A percentile compares a stretch with the other conserved stretches of the same genome.
Evolutionary conservation across 1,139 yeast species (phyloP).

Genomic region (Debaryomycetaceae sp.): DNA sequence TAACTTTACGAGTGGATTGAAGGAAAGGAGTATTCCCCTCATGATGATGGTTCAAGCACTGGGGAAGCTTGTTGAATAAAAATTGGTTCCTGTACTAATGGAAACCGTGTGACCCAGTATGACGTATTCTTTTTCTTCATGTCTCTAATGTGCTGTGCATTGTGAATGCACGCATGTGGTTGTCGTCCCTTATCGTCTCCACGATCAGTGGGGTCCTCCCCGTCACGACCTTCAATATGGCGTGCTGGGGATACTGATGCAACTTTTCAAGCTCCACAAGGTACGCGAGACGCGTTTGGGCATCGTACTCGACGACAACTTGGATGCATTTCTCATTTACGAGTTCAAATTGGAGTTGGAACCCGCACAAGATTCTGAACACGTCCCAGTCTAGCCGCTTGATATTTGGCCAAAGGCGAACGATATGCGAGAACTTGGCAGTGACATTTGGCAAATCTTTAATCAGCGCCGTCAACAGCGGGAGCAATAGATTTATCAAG

Average conservation of each 20-base stretch:
- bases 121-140: too few relatives aligned
- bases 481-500: background rate
- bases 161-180: too few relatives aligned
- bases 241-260: background rate
- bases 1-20: too few relatives aligned
- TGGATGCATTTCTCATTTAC: constrained; percentile 4
- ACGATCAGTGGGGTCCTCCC: constrained; percentile 1
- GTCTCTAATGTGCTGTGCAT: too few relatives aligned
- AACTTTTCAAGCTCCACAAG: constrained; percentile 2
- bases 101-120: too few relatives aligned
- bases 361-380: constrained; percentile 17
- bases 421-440: constrained; percentile 9
- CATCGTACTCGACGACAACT: constrained; percentile 7
- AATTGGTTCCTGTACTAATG: too few relatives aligned
- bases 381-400: constrained; percentile 17
- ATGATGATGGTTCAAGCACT: too few relatives aligned
- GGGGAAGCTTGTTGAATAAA: too few relatives aligned
- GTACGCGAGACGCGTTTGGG: constrained; percentile 4
- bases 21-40: too few relatives aligned
- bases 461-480: background rate
- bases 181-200: too few relatives aligned
- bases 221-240: background rate
- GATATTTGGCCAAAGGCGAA: constrained; percentile 11
- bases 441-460: background rate
- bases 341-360: constrained; percentile 11